A percentile compares a stretch with the other conserved stretches of the same genome.
These are phyloP conservation scores for Jatropha podagrica DNA, from an alignment of 441 rosid species.

Conservation along the genomic window DNA sequence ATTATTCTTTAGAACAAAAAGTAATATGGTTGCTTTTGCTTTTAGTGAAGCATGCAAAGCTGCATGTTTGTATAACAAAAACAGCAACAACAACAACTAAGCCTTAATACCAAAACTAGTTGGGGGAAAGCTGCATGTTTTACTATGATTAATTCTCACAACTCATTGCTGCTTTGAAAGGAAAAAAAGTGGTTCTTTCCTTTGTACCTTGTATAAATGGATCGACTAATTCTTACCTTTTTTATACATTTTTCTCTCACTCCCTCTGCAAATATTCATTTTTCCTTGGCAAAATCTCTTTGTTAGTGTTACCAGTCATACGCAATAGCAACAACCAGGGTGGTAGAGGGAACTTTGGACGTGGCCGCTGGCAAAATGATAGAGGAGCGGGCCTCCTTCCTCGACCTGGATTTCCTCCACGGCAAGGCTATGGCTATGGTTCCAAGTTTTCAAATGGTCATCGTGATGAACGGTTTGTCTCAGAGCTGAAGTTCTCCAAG, in stretches of 20 bases:
- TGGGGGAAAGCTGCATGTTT: background rate
- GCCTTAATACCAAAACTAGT: no score
- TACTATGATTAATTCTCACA: conserved; percentile 3
- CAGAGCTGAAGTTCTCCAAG: conserved; percentile 80
- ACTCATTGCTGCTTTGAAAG: background rate
- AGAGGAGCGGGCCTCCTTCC: conserved; percentile 95
- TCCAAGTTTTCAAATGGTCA: conserved; percentile 64
- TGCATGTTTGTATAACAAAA: no score
- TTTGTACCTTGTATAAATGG: background rate
- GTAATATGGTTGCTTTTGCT: background rate
- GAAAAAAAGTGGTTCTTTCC: background rate
- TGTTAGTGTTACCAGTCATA: conserved; percentile 65
- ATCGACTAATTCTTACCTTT: background rate
- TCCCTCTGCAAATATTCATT: background rate
- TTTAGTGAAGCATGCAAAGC: background rate
- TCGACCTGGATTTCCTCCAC: conserved; percentile 77
- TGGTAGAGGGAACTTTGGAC: conserved; percentile 65
- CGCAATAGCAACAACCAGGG: conserved; percentile 51
- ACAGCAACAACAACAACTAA: no score
- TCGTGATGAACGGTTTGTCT: conserved; percentile 88
- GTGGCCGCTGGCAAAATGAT: conserved; percentile 84
- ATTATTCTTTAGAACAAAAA: background rate
- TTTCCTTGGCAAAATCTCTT: conserved; percentile 10
- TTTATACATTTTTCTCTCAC: background rate
- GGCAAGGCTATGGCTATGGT: conserved; percentile 71